Evolutionary conservation across 2,329 filamentous ascomycete genomes (phyloP), one percentile per base, ranked within the genome.

Genomic region (Delphinella strobiligena): DNA sequence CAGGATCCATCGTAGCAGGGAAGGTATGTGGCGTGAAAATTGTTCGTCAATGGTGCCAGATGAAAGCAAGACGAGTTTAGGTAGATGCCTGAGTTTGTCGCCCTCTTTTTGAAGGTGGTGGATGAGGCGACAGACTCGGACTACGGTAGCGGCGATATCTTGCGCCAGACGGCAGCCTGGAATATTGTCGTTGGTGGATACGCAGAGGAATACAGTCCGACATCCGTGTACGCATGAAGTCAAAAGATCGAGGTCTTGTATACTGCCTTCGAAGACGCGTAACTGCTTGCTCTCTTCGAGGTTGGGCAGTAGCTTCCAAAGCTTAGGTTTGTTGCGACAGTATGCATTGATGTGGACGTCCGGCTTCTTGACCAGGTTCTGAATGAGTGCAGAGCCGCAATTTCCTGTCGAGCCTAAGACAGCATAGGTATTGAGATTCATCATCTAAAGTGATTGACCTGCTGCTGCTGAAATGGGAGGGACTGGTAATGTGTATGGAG

Each of bases 171-270:
- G 51, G 36, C 54, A 61, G 8, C 59, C 59, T 0, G 67, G 67
- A 0, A 63, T 46, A 47, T 69, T 71, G 49, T 66, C 61, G 43
- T 64, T 66, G 19, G 54, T 62, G 1, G 61, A 49, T 1, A 66
- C 55, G 8, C 52, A 49, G 2, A 63, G 48, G 47, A 71, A 70
- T 12, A 66, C 54, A 16, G 61, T 62, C 3, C 46, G 44, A 31
- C 45, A 44, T 36, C 48, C 57, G 7, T 49, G 46, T 4, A 70
- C 37, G 45, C 61, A 68, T 0, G 46, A n/a, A 3, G 44, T 37
- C 4, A 71, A 42, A 0, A 67, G 49, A 1, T 54, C 42, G 5
- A 54, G 45, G 44, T 71, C 61, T 33, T 56, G 10, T 27, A 69
- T 57, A 44, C 45, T 56, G 31, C 66, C 66, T 41, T 61, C 57